These are phyloP conservation scores for Vigna angularis DNA, from an alignment of 306 rosid genomes.

Conservation along the genomic window DNA sequence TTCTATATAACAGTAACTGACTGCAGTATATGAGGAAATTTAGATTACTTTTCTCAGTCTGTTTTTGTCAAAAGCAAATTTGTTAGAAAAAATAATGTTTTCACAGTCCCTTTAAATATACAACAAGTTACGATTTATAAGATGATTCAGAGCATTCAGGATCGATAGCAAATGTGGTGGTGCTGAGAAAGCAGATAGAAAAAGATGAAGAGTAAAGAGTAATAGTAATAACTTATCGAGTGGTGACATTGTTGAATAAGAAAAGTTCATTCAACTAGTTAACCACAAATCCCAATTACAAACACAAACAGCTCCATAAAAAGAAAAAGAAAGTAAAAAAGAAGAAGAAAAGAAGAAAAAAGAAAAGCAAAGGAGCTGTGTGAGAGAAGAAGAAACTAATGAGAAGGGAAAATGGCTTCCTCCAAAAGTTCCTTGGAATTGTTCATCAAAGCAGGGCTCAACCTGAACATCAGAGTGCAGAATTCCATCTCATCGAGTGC, in stretches of 20 bases:
- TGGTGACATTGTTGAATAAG: constrained; percentile 34
- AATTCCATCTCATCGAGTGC: constrained; percentile 83
- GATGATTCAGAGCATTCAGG: too few species aligned
- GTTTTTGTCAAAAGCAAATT: too few species aligned
- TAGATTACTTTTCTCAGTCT: neutral
- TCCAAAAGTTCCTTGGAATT: constrained; percentile 60
- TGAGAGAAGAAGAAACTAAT: neutral
- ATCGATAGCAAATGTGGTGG: too few species aligned
- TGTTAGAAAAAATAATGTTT: too few species aligned
- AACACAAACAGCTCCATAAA: constrained; percentile 11
- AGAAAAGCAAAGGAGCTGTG: constrained; percentile 1
- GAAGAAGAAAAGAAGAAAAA: neutral
- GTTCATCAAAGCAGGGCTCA: constrained; percentile 85
- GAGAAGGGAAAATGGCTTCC: constrained; percentile 52
- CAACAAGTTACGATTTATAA: too few species aligned
- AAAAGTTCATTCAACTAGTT: constrained; percentile 21
- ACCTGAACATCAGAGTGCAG: constrained; percentile 81
- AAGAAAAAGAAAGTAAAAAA: neutral
- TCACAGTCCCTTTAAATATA: too few species aligned
- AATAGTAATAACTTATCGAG: neutral
- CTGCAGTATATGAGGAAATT: neutral
- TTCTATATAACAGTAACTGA: neutral
- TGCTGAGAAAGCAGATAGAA: neutral
- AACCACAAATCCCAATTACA: constrained; percentile 36
- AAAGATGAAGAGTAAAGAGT: neutral